Evolutionary conservation across 23 red algal species (phyloP), one percentile per base, ranked within the genome.

Genomic region (Pyropia haitanensis): DNA sequence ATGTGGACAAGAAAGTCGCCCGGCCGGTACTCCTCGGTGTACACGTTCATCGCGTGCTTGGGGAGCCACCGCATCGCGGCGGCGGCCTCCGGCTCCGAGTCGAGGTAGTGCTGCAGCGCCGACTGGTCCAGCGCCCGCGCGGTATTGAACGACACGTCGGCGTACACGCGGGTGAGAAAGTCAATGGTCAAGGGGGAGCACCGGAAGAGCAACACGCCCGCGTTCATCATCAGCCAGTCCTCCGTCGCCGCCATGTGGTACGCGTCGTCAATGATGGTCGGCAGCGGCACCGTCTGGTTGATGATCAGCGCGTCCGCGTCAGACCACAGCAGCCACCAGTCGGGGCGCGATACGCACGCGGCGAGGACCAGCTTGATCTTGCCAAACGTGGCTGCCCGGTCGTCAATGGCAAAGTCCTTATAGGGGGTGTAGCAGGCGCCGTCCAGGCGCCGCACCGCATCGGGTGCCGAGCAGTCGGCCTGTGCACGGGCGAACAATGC

Each of bases 171-270:
- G n/a, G 61, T 72, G n/a, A 85, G 49, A 84, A 84, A 91, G 21
- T 49, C 48, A 5, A 65, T 27, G 15, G 64, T 77, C 70, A 72
- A 91, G 20, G 70, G 58, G 26, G 66, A 70, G 75, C 88, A 91
- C 49, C 80, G 78, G 14, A 91, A 59, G n/a, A 91, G 69, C 19
- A 84, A 59, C n/a, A 91, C 78, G 22, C 88, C 88, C 25, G 78
- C 78, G 65, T 91, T 78, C n/a, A 91, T 77, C 78, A 84, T 83
- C 18, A 78, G 69, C 88, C 88, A 91, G 63, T 91, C 88, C 54
- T 51, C 77, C 18, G 78, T 84, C n/a, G 80, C 23, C 14, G 70
- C 53, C 19, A 91, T 72, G 60, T 91, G 61, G 30, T 84, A 84
- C 51, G 71, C 21, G 31, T 91, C 78, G 30, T 85, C 71, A 21